Evolutionary conservation across 2,329 filamentous ascomycete genomes (phyloP).

Genomic region (Samsoniella hepiali): DNA sequence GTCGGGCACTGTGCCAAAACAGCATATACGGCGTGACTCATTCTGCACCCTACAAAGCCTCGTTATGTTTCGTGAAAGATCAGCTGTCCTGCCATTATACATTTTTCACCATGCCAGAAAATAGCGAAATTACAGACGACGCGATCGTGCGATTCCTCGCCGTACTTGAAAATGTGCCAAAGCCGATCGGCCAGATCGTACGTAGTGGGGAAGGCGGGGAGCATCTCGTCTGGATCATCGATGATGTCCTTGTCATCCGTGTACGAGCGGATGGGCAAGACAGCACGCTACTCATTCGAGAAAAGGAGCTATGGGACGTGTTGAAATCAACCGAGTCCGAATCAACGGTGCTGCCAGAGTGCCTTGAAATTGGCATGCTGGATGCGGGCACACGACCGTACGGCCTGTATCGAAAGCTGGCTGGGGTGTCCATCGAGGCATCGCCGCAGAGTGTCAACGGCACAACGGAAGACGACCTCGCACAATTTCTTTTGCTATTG

Average conservation of each 20-base stretch:
- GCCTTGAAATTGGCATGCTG: background rate
- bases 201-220: slow-evolving; percentile 17
- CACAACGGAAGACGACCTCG: background rate
- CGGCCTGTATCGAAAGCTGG: slow-evolving; percentile 15
- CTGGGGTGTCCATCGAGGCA: slow-evolving; percentile 7
- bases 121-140: background rate
- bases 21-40: slow-evolving; percentile 3
- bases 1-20: too few relatives aligned
- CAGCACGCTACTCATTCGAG: background rate
- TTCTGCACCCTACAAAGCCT: background rate
- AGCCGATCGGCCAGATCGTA: slow-evolving; percentile 1
- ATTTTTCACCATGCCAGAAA: background rate
- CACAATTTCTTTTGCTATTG: background rate
- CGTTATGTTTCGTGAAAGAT: background rate
- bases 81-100: too few relatives aligned
- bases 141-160: background rate
- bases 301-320: background rate
- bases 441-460: background rate
- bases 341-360: background rate
- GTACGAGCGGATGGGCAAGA: background rate
- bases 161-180: background rate
- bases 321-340: background rate
- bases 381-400: background rate
- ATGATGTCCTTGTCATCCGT: slow-evolving; percentile 12
- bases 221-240: slow-evolving; percentile 12